Percentiles rank a stretch among this genome's conserved stretches.
Evolutionary conservation across 2,329 filamentous ascomycete species (phyloP).

Genomic region (Colletotrichum sidae): DNA sequence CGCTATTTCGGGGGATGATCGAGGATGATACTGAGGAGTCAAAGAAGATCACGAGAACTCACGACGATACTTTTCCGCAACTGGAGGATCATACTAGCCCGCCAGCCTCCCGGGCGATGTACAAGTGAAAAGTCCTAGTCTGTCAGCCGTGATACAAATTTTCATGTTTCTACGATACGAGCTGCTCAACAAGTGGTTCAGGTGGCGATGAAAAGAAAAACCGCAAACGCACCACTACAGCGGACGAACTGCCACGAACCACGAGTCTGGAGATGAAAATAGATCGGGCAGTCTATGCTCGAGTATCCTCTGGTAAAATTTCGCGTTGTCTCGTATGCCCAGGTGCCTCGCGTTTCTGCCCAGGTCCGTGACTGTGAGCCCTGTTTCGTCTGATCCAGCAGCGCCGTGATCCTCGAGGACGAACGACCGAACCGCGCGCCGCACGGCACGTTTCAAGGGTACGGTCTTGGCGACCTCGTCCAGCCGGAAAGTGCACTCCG

Average conservation of each 20-base stretch:
- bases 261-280: too few species aligned
- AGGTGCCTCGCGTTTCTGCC: conserved; percentile 1
- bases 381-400: conserved; percentile 31
- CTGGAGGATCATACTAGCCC: background rate
- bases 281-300: too few species aligned
- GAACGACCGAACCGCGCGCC: conserved; percentile 20
- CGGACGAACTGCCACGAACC: background rate
- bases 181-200: background rate
- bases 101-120: background rate
- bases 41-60: too few species aligned
- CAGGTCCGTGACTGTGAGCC: conserved; percentile 22
- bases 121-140: conserved; percentile 17
- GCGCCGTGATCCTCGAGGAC: conserved; percentile 9
- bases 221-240: background rate
- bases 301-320: too few species aligned
- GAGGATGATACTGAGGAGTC: background rate
- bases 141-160: background rate
- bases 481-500: conserved; percentile 9
- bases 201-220: background rate
- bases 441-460: conserved; percentile 35
- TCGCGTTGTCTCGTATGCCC: background rate
- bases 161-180: background rate
- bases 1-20: background rate
- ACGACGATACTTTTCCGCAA: too few species aligned
- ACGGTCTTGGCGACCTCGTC: conserved; percentile 8